phyloP scores from a whole-genome alignment of 2,329 filamentous ascomycete species.

The Hypoxylon sp. region DNA sequence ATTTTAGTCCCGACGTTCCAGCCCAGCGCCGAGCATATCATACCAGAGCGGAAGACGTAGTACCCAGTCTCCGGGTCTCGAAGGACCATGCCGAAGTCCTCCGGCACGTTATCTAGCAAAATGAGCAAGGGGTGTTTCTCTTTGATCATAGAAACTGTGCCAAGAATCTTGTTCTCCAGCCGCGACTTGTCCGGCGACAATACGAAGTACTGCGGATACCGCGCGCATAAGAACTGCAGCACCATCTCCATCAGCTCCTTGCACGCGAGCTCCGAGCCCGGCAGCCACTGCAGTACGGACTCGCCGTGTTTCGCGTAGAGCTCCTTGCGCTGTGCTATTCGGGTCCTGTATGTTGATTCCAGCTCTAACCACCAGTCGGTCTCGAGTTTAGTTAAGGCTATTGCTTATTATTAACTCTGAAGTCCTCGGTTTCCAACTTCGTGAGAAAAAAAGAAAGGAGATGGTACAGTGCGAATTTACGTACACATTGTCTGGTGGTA shows the following conservation, averaged over 20 bases:
- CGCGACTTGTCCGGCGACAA: constrained; percentile 67
- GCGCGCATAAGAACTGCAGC: constrained; percentile 81
- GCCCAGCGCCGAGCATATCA: constrained; percentile 84
- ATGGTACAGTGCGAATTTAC: constrained; percentile 52
- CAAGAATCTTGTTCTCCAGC: constrained; percentile 79
- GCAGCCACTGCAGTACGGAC: constrained; percentile 76
- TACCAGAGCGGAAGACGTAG: constrained; percentile 81
- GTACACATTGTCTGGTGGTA: constrained; percentile 95
- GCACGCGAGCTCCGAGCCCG: constrained; percentile 82
- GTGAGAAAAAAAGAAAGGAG: background rate
- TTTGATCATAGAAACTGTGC: constrained; percentile 72
- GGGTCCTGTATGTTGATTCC: constrained; percentile 77
- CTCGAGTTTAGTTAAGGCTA: constrained; percentile 84
- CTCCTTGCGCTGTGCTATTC: constrained; percentile 77
- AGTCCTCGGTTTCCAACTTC: background rate
- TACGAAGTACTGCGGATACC: constrained; percentile 83
- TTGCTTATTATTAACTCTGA: constrained; percentile 5
- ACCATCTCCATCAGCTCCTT: constrained; percentile 92
- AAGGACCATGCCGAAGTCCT: constrained; percentile 85
- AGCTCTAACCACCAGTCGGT: constrained; percentile 92
- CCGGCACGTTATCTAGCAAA: constrained; percentile 82
- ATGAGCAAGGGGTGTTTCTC: constrained; percentile 76
- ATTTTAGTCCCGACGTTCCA: constrained; percentile 86
- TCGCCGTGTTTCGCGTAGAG: constrained; percentile 76
- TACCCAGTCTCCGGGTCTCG: constrained; percentile 78